Percentiles rank a stretch among this genome's conserved stretches.
Evolutionary conservation across 768 basidiomycete genomes (phyloP).

Genomic region (Tulasnella sp.): DNA sequence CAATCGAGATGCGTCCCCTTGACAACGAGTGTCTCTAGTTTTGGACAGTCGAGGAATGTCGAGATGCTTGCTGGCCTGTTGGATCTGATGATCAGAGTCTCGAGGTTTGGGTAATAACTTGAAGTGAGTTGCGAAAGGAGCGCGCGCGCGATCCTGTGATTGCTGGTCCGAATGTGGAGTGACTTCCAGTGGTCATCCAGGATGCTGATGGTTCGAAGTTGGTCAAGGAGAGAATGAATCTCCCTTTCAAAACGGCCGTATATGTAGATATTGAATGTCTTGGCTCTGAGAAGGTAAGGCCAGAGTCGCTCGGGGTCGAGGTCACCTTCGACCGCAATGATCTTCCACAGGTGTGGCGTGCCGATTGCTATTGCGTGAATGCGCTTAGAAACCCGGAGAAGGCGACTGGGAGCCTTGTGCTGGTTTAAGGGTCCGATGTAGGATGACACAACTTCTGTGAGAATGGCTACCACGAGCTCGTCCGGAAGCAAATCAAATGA

Average conservation of each 20-base stretch:
- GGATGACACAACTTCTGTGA: background rate
- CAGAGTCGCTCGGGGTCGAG: background rate
- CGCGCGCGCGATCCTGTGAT: background rate
- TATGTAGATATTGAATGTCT: background rate
- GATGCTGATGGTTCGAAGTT: background rate
- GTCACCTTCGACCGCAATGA: background rate
- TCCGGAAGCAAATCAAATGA: conserved; percentile 12
- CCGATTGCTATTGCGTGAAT: background rate
- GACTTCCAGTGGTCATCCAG: background rate
- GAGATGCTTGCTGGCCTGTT: background rate
- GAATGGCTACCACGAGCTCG: background rate
- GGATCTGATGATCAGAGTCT: background rate
- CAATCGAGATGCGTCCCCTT: background rate
- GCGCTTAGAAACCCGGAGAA: background rate
- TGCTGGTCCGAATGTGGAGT: background rate
- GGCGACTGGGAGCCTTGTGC: background rate
- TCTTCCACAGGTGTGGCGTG: conserved; percentile 24
- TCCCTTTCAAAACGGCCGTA: background rate
- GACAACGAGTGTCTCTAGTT: background rate
- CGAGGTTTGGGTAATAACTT: background rate
- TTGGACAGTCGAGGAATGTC: background rate
- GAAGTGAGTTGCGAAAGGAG: background rate
- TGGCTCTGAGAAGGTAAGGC: background rate
- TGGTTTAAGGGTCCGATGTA: background rate
- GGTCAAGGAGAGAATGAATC: background rate